Percentiles rank a stretch among this genome's conserved stretches.
These are phyloP conservation scores for Pseudonitzschia pungens DNA, from an alignment of 108 stramenopile species.

Conservation along the genomic window DNA sequence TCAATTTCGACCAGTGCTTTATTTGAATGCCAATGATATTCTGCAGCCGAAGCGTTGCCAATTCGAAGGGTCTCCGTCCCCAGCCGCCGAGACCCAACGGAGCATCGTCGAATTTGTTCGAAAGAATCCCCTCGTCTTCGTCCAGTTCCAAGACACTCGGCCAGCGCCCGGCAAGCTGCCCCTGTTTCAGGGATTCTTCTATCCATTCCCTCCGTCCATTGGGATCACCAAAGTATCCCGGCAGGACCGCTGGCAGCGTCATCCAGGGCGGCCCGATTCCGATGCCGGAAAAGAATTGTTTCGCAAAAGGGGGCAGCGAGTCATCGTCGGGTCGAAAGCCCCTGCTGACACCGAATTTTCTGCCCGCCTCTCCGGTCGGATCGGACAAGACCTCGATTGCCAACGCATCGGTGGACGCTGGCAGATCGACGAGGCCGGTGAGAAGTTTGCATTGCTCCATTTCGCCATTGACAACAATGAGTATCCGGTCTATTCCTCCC, in stretches of 20 bases:
- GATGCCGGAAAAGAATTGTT: conserved; percentile 80
- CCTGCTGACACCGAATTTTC: conserved; percentile 65
- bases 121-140: conserved; percentile 35
- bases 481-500: conserved; percentile 56
- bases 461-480: conserved; percentile 71
- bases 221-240: conserved; percentile 89
- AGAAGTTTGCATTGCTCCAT: conserved; percentile 43
- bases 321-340: conserved; percentile 82
- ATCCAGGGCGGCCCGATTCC: conserved; percentile 84
- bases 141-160: conserved; percentile 70
- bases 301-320: conserved; percentile 71
- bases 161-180: conserved; percentile 74
- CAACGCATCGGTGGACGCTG: neutral
- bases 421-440: conserved; percentile 58
- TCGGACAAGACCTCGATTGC: conserved; percentile 69
- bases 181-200: conserved; percentile 79
- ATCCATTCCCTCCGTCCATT: conserved; percentile 79
- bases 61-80: conserved; percentile 83
- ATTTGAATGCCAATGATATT: conserved; percentile 84
- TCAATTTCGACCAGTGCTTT: conserved; percentile 76
- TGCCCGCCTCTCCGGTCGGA: conserved; percentile 67
- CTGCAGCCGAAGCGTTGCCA: conserved; percentile 88
- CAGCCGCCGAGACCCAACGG: conserved; percentile 70
- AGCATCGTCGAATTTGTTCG: conserved; percentile 73
- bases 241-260: conserved; percentile 85